Evolutionary conservation across 2,329 filamentous ascomycete genomes (phyloP), one percentile per base, ranked within the genome.

Genomic region (Ophiocordyceps camponoti-saundersi): DNA sequence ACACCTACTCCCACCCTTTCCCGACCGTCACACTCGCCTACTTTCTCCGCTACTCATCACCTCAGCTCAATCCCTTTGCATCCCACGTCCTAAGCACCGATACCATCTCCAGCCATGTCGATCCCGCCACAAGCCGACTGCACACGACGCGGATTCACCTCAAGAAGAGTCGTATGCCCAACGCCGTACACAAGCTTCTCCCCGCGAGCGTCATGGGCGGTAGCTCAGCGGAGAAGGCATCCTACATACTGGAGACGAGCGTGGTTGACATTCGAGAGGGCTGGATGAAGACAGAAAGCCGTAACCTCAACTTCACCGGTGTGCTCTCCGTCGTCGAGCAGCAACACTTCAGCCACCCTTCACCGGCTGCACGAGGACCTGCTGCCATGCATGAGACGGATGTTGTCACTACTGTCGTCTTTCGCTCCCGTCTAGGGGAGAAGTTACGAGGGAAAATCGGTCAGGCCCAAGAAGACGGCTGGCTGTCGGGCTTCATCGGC

Each of bases 21-120:
- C 80, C 84, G 51, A 85, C 85, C 61, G 85, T 92, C 51, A 87
- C 85, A 44, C 80, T 92, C 62, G 85, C 85, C 66, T 92, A 87
- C 73, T 92, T 90, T 66, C 80, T 92, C 45, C 84, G 85, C 53
- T 92, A 92, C 66, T 87, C 84, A 49, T 77, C 73, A 6, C 73
- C 74, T 29, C 69, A 76, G 53, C 67, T 76, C 53, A 92, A 90
- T 59, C 85, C 85, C 7, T 89, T 90, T 67, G 81, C 80, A 53
- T 79, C 76, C 52, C 85, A 92, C 67, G 85, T 92, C 46, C 70
- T 88, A 55, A 86, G 82, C 59, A 88, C 84, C 62, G 85, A 92
- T 63, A 87, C 84, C 56, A 85, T 92, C 61, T 77, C 78, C 44
- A 82, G 79, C 53, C 70, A 75, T 61, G 77, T 86, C 64, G 85